phyloP scores from a whole-genome alignment of 441 rosid species.

The Brassica balearica region DNA sequence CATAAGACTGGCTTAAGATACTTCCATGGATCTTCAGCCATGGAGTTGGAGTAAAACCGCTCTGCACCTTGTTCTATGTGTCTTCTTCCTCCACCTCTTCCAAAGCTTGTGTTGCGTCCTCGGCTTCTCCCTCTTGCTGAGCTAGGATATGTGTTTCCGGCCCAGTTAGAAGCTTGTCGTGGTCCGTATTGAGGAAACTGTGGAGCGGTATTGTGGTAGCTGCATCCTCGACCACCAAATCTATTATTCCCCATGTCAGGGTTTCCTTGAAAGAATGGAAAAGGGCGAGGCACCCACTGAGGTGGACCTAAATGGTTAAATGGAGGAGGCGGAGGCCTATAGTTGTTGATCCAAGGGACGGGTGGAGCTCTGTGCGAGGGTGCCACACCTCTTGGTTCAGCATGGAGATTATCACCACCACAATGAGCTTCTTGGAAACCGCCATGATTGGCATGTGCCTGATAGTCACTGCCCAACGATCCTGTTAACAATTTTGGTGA shows the following conservation, averaged over 20 bases:
- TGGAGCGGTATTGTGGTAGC: slow-evolving; percentile 43
- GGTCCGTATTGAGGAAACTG: slow-evolving; percentile 44
- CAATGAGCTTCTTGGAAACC: slow-evolving; percentile 51
- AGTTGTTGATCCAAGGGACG: slow-evolving; percentile 45
- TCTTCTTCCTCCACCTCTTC: slow-evolving; percentile 52
- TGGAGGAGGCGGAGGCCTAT: slow-evolving; percentile 33
- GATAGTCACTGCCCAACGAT: slow-evolving; percentile 47
- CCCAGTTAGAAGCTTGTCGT: slow-evolving; percentile 44
- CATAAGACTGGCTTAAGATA: slow-evolving; percentile 61
- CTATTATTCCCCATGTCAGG: slow-evolving; percentile 43
- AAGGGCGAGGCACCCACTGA: slow-evolving; percentile 44
- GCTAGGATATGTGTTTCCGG: slow-evolving; percentile 44
- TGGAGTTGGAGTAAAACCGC: slow-evolving; percentile 59
- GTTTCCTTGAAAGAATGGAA: slow-evolving; percentile 50
- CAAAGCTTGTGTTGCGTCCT: slow-evolving; percentile 47
- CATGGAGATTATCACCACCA: slow-evolving; percentile 39
- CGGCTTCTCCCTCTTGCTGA: slow-evolving; percentile 59
- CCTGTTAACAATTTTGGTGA: slow-evolving; percentile 45
- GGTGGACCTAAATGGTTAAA: slow-evolving; percentile 39
- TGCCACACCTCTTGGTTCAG: slow-evolving; percentile 45
- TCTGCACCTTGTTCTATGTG: slow-evolving; percentile 48
- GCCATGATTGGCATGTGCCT: slow-evolving; percentile 49
- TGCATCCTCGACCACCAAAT: slow-evolving; percentile 44
- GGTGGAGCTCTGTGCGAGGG: slow-evolving; percentile 45
- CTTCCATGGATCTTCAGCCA: slow-evolving; percentile 85